Base-by-base conservation (phyloP, 805 yeast species). In the Candida khao-thaluensis region DNA sequence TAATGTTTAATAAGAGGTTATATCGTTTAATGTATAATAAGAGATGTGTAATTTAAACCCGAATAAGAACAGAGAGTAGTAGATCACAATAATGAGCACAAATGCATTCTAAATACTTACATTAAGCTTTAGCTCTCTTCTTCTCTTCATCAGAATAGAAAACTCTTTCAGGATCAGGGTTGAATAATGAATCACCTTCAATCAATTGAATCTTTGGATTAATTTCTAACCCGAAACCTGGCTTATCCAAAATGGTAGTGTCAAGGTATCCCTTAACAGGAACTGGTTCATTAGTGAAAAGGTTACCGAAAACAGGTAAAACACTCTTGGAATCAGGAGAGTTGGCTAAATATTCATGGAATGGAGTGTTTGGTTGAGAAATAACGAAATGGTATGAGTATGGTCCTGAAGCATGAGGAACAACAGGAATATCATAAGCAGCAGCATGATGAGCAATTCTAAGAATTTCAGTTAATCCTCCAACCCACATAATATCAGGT, bases 401-500 rank as follows among this genome's bases (percentile, higher is more conserved):
- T 28, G 76, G 74, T 42, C 77, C 77, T n/a, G 74, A 66, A 23
- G 77, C 77, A 47, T 72, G 77, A 24, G 76, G 76, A 40, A 72
- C 77, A 32, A 72, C 74, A 18, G 77, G 78, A 36, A 72, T 69
- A 45, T 72, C 77, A 46, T 72, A 72, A 14, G 77, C 76, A 34
- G 74, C 74, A 18, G 77, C 77, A 50, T 72, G 77, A 12, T 66
- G 68, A 29, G 74, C 66, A 36, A 72, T 59, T 45, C 69, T 64
- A 38, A 72, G 54, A 23, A 71, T 54, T 55, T 72, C 77, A 14
- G 77, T 71, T 62, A 72, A 50, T 31, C 77, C 76, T 37, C 77
- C 77, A 43, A 71, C 73, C 77, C 77, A 72, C 77, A 72, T 72
- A 37, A 72, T 69, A 50, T 72, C 78, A 16, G 77, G 77, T 50